Base-by-base conservation (phyloP, 345 rosid genomes). In the Hypericum androsaemum region DNA sequence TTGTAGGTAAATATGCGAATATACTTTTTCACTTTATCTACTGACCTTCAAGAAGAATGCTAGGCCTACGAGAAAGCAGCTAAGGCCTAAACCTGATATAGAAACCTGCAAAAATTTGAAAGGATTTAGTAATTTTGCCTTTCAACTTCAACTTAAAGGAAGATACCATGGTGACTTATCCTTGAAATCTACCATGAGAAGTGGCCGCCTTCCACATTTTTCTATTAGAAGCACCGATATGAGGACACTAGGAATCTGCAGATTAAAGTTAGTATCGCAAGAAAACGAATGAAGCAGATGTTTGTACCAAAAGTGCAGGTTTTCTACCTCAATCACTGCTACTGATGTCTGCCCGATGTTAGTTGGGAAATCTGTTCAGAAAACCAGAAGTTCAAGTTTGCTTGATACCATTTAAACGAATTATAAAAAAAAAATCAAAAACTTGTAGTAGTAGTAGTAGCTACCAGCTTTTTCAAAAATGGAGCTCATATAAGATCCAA, bases 131-230 rank as follows among this genome's bases (percentile, higher is more conserved):
- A 12, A 16, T 7, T 15, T 3, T 15, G 13, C 39, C 8, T 8
- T 15, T 13, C 9, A 1, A 7, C 47, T 44, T 37, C 36, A 13
- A 55, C 36, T 10, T 10, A 41, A 52, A 35, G 14, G 38, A 22
- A 39, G 0, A 12, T n/a, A 38, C 14, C 3, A 17, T 36, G 15
- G 2, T n/a, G 36, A 46, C 1, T 8, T 5, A 13, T 37, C 12
- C 7, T 35, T 9, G 46, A 12, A 12, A 28, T 7, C 13, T 7
- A 77, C 79, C 77, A 74, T 49, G 17, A 77, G 69, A 38, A 77
- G 77, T 3, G 80, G 73, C 16, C 79, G 67, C 60, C 82, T 74
- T 39, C 84, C 88, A 55, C 52, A 66, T 59, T 47, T 72, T 55
- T 76, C 88, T 6, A 73, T 64, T 6, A 81, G 59, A 22, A 72